phyloP scores from a whole-genome alignment of 805 yeast genomes.

The Grigorovia yakushimaensis region DNA sequence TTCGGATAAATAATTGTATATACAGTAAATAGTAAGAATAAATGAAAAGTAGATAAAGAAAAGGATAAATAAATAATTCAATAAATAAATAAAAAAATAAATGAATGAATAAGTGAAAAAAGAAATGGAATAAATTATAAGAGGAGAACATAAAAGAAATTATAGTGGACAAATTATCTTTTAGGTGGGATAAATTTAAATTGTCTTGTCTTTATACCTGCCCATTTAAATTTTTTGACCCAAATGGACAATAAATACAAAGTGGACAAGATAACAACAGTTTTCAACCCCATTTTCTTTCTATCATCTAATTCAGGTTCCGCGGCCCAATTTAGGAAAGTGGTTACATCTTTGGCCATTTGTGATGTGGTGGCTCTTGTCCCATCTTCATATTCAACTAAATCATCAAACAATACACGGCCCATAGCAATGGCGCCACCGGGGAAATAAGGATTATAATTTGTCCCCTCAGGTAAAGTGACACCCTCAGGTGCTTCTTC shows the following conservation, averaged over 20 bases:
- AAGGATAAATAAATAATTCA: too few relatives aligned
- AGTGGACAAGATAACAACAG: slow-evolving; percentile 66
- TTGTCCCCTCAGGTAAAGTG: slow-evolving; percentile 80
- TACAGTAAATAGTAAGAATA: neutral
- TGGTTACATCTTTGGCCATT: slow-evolving; percentile 97
- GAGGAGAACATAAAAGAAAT: neutral
- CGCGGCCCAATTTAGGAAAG: slow-evolving; percentile 95
- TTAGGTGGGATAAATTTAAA: slow-evolving; percentile 87
- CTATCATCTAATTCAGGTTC: slow-evolving; percentile 99
- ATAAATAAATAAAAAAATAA: too few relatives aligned
- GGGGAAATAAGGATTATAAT: slow-evolving; percentile 99
- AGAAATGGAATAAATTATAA: neutral
- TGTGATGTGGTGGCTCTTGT: slow-evolving; percentile 97
- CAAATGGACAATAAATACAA: slow-evolving; percentile 76
- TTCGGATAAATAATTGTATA: neutral
- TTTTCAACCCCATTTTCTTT: slow-evolving; percentile 93
- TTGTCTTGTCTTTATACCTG: slow-evolving; percentile 90
- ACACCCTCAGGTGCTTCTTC: slow-evolving; percentile 99
- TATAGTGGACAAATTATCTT: slow-evolving; percentile 14
- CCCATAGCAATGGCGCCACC: slow-evolving; percentile 99
- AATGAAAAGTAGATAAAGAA: neutral
- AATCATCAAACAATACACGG: slow-evolving; percentile 92
- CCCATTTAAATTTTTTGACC: slow-evolving; percentile 98
- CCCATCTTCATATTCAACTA: slow-evolving; percentile 98
- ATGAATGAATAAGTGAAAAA: neutral